Evolutionary conservation across 441 rosid genomes (phyloP).

Genomic region (Adansonia rubrostipa): DNA sequence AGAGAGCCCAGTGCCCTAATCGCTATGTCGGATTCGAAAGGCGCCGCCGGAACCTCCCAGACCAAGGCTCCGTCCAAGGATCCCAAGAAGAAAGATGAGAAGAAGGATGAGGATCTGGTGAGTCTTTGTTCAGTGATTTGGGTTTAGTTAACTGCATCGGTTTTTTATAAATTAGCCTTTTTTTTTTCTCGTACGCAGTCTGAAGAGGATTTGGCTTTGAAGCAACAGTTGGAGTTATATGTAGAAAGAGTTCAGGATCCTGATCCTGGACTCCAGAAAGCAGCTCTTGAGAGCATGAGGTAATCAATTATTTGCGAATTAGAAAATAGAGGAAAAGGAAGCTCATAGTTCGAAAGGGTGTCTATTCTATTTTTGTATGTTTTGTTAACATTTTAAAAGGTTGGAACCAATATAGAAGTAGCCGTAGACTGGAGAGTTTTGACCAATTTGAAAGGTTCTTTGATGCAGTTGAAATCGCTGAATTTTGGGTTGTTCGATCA

Average conservation of each 20-base stretch:
- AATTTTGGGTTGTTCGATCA: no score
- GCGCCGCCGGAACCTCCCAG: conserved; percentile 47
- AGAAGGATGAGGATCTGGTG: conserved; percentile 90
- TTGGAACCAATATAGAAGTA: no score
- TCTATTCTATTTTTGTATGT: not conserved
- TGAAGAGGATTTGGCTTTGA: conserved; percentile 88
- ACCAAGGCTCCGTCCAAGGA: conserved; percentile 84
- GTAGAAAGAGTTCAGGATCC: conserved; percentile 94
- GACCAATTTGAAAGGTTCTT: no score
- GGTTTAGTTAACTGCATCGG: not conserved
- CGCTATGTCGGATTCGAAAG: conserved; percentile 48
- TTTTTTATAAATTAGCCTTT: not conserved
- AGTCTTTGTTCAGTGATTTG: conserved; percentile 24
- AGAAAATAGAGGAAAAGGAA: not conserved
- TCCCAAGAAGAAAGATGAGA: conserved; percentile 81
- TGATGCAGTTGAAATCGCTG: no score
- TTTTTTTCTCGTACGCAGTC: conserved; percentile 54
- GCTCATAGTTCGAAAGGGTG: not conserved
- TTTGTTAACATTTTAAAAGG: not conserved
- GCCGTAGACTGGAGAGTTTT: no score
- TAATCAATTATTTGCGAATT: conserved; percentile 29
- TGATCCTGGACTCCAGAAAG: conserved; percentile 82
- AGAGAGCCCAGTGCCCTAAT: not conserved
- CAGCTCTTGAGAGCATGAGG: conserved; percentile 97
- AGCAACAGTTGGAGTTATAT: conserved; percentile 89